Conservation (phyloP, 208 protist genomes). For the Acanthamoeba comandoni region DNA sequence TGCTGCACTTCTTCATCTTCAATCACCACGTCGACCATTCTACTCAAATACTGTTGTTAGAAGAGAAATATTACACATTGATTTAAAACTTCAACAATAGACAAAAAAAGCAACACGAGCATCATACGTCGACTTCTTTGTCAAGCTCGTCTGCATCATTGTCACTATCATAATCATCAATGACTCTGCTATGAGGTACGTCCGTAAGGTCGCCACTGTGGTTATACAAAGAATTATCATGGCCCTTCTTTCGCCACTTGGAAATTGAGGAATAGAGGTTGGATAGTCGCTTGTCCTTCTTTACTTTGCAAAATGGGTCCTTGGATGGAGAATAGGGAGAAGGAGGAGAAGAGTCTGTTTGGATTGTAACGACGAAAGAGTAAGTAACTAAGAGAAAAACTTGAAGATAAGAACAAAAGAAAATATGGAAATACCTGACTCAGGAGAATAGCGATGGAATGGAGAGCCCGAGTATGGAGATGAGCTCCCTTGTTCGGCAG, state of each 20-base stretch:
- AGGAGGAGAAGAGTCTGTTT: no score
- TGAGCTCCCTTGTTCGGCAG: no score
- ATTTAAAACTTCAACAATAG: neutral
- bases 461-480: no score
- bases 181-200: neutral
- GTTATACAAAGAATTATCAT: neutral
- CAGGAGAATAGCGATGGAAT: no score
- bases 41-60: conserved; percentile 29
- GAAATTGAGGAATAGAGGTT: conserved; percentile 8
- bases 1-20: neutral
- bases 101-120: neutral
- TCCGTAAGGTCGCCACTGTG: neutral
- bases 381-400: no score
- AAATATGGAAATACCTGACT: no score
- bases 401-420: no score
- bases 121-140: neutral
- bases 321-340: no score
- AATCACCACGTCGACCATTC: neutral
- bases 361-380: no score
- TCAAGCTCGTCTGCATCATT: neutral
- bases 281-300: conserved; percentile 17
- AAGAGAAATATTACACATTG: neutral
- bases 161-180: neutral
- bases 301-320: no score
- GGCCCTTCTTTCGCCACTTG: conserved; percentile 26